phyloP scores from a whole-genome alignment of 495 filamentous ascomycete genomes.

The Filosporella fistucella region DNA sequence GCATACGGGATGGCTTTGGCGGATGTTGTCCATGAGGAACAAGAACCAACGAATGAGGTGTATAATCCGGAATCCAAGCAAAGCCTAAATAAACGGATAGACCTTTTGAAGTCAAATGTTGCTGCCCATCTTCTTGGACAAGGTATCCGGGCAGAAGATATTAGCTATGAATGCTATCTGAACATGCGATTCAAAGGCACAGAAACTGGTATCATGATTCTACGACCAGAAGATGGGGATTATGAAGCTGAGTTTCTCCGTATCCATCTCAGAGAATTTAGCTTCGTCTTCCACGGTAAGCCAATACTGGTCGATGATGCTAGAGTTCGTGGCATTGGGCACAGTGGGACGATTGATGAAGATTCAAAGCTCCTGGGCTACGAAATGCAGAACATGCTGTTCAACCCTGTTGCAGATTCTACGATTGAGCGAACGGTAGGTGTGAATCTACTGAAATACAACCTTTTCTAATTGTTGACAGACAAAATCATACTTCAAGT shows the following conservation, averaged over 20 bases:
- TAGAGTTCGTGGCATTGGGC: conserved; percentile 29
- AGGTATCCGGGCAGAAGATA: conserved; percentile 36
- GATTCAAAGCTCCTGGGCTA: conserved; percentile 18
- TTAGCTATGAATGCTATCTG: conserved; percentile 44
- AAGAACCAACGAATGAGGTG: conserved; percentile 38
- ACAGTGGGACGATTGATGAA: too few species aligned
- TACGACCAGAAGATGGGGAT: conserved; percentile 42
- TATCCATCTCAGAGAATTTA: conserved; percentile 47
- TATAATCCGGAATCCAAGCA: too few species aligned
- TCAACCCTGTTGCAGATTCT: too few species aligned
- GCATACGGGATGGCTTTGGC: conserved; percentile 96
- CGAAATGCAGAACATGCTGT: neutral
- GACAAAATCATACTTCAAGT: conserved; percentile 16
- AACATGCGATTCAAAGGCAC: conserved; percentile 53
- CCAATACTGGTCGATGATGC: conserved; percentile 41
- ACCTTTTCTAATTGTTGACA: neutral
- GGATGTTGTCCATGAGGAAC: conserved; percentile 87
- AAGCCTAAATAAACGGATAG: too few species aligned
- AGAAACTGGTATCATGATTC: conserved; percentile 50
- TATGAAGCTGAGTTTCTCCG: conserved; percentile 46
- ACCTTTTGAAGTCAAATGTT: too few species aligned
- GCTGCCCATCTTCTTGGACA: conserved; percentile 28
- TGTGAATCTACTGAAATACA: too few species aligned
- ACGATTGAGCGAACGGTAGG: neutral
- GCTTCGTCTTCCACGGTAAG: conserved; percentile 42